These are phyloP conservation scores for Aphanocladium album DNA, from an alignment of 2,329 filamentous ascomycete species.

Conservation along the genomic window DNA sequence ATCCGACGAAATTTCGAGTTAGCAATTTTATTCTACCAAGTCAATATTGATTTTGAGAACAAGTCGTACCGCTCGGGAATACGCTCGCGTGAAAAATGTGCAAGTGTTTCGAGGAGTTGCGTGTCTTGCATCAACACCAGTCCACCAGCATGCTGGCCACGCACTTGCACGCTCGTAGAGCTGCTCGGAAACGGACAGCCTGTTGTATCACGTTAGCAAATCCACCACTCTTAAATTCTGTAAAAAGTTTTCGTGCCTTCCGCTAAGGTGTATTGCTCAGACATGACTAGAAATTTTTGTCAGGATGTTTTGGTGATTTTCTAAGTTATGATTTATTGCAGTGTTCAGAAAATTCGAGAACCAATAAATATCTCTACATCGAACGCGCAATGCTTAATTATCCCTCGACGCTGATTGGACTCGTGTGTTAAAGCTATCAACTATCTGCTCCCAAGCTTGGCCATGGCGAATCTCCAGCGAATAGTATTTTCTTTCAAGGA, in stretches of 20 bases:
- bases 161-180: conserved; percentile 13
- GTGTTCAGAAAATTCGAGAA: neutral
- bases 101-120: conserved; percentile 48
- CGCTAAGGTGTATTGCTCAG: conserved; percentile 21
- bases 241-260: conserved; percentile 19
- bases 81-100: conserved; percentile 52
- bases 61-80: conserved; percentile 42
- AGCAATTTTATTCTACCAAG: neutral
- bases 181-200: conserved; percentile 12
- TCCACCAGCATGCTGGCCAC: conserved; percentile 20
- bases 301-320: neutral
- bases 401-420: neutral
- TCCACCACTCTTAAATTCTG: neutral
- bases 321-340: neutral
- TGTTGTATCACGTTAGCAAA: neutral
- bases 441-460: neutral
- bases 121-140: conserved; percentile 44
- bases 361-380: neutral
- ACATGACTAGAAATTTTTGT: neutral
- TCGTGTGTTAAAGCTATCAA: neutral
- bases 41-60: neutral
- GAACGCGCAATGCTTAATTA: neutral
- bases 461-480: neutral
- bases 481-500: neutral
- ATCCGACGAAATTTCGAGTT: neutral